Conservation (phyloP, 2,329 filamentous ascomycete species). For the Botryosphaeria agaves region DNA sequence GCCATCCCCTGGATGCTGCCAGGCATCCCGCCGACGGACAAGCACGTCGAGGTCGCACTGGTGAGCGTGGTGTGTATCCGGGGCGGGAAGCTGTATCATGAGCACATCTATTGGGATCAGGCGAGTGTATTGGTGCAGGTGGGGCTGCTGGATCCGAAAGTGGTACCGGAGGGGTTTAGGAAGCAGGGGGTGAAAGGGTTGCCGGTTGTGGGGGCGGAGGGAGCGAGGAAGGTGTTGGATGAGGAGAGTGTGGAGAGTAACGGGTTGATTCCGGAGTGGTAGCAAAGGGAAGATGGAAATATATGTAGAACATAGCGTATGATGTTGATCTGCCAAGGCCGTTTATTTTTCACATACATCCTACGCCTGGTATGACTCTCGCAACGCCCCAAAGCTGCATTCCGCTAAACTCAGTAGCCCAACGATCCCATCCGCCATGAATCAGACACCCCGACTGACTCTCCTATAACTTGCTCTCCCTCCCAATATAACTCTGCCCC, state of each 20-base stretch:
- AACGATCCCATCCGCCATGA: too few relatives aligned
- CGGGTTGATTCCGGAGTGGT: conserved; percentile 29
- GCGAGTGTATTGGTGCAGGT: conserved; percentile 41
- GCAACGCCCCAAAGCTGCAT: too few relatives aligned
- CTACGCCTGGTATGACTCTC: too few relatives aligned
- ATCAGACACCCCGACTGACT: too few relatives aligned
- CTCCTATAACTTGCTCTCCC: conserved; percentile 29
- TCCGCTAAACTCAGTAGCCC: too few relatives aligned
- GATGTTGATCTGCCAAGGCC: too few relatives aligned
- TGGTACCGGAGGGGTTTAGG: conserved; percentile 28
- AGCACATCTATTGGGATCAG: conserved; percentile 46
- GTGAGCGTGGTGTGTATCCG: conserved; percentile 39
- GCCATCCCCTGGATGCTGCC: conserved; percentile 43
- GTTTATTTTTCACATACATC: too few relatives aligned
- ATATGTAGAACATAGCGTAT: too few relatives aligned
- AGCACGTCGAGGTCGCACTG: conserved; percentile 37
- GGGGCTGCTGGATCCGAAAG: conserved; percentile 38
- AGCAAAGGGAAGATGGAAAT: too few relatives aligned
- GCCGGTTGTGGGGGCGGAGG: conserved; percentile 27
- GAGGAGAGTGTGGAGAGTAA: conserved; percentile 25
- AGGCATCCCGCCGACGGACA: conserved; percentile 36
- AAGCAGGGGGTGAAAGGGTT: conserved; percentile 26
- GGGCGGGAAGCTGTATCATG: conserved; percentile 35
- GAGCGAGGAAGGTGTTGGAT: conserved; percentile 27
- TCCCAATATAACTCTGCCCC: conserved; percentile 41